phyloP scores from a whole-genome alignment of 2,329 filamentous ascomycete species.

The Berkeleyomyces rouxiae region DNA sequence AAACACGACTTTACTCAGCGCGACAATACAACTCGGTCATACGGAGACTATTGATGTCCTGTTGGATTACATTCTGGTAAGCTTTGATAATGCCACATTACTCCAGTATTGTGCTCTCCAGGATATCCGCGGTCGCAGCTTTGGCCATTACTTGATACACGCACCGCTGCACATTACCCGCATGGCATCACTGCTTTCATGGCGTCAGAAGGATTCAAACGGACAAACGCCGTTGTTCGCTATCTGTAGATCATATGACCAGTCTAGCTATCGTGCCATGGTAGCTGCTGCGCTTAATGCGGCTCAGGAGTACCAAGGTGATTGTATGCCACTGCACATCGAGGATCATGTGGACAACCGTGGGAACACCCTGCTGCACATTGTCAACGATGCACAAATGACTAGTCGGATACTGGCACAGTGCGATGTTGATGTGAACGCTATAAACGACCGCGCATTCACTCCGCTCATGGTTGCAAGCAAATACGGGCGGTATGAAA shows the following conservation, averaged over 20 bases:
- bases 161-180: conserved; percentile 62
- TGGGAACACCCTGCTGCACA: conserved; percentile 89
- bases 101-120: conserved; percentile 54
- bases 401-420: conserved; percentile 59
- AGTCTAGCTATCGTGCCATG: conserved; percentile 74
- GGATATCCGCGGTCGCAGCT: conserved; percentile 72
- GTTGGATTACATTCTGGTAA: conserved; percentile 50
- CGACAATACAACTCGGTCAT: conserved; percentile 74
- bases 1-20: conserved; percentile 74
- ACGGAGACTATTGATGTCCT: conserved; percentile 58
- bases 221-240: conserved; percentile 97
- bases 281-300: conserved; percentile 63
- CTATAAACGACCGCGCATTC: conserved; percentile 85
- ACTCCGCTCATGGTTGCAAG: conserved; percentile 95
- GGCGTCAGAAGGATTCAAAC: conserved; percentile 85
- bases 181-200: conserved; percentile 66
- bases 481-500: conserved; percentile 90
- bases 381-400: conserved; percentile 72
- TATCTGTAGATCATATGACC: conserved; percentile 86
- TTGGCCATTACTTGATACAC: conserved; percentile 93
- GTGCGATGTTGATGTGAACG: conserved; percentile 92
- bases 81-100: conserved; percentile 38
- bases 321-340: conserved; percentile 65
- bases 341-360: conserved; percentile 87
- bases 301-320: conserved; percentile 57